Base-by-base conservation (phyloP, 306 rosid genomes). In the Hippophae gyantsensis region DNA sequence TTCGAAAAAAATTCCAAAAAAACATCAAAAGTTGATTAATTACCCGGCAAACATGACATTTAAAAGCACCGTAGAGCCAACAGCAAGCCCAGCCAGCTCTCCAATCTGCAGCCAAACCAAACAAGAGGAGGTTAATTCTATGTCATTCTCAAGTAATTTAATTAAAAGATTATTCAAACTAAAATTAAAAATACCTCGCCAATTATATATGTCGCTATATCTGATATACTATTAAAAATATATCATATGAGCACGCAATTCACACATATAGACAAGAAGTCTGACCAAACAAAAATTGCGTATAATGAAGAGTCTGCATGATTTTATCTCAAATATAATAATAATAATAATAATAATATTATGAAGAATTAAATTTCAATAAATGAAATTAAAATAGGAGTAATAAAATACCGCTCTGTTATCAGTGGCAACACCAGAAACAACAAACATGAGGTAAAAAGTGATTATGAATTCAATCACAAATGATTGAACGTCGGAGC, bases 21-120 rank as follows among this genome's bases (percentile, higher is more conserved):
- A 5, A 12, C 23, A 49, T 49, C 53, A 27, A 13, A 9, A 38
- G 48, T 45, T 11, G 10, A 51, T 53, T 18, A 13, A 23, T 44
- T 80, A 92, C 98, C 86, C 96, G 49, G 86, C 73, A 69, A 88
- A 73, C 70, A 87, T 44, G 49, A 85, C 96, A 54, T 87, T 83
- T n/a, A 90, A 79, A 27, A 90, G 84, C 54, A 90, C 72, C 0
- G 96, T 85, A 13, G 86, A 61, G 8, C 98, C 98, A 14, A 90
- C 68, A 3, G 96, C 96, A 46, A 87, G 69, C 9, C 98, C 98
- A 5, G 95, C 96, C 68, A 92, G 77, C 73, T 87, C 95, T 25
- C 98, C 98, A 42, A 92, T 70, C 98, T 92, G 77, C 45, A 62
- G 0, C 38, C 53, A 42, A 32, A 13, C 14, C 50, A 25, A 1